A percentile compares a stretch with the other conserved stretches of the same genome.
Evolutionary conservation across 2,329 filamentous ascomycete species (phyloP).

Genomic region (Neonectria ditissima): DNA sequence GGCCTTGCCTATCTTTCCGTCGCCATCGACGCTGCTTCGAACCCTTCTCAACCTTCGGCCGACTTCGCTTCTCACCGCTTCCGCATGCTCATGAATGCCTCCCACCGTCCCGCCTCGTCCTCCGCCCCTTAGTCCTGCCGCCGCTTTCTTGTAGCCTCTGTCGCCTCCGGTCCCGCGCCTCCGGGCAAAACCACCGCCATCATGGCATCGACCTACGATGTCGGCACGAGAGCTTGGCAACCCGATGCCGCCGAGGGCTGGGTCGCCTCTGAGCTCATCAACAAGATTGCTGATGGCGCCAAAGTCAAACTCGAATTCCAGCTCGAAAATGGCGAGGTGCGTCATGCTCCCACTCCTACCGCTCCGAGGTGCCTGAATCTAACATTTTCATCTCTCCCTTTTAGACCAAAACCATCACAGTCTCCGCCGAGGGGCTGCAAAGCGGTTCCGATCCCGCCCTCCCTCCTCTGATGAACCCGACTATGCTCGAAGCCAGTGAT

Average conservation of each 20-base stretch:
- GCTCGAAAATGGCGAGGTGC: slow-evolving; percentile 92
- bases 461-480: slow-evolving; percentile 96
- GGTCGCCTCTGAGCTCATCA: slow-evolving; percentile 93
- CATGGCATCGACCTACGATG: slow-evolving; percentile 96
- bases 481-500: slow-evolving; percentile 98
- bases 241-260: slow-evolving; percentile 95
- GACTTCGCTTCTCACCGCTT: slow-evolving; percentile 35
- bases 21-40: slow-evolving; percentile 23
- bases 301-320: slow-evolving; percentile 90
- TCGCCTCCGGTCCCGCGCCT: slow-evolving; percentile 41
- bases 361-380: not conserved
- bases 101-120: slow-evolving; percentile 37
- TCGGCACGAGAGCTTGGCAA: slow-evolving; percentile 98
- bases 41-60: slow-evolving; percentile 26
- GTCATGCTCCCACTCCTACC: slow-evolving; percentile 24
- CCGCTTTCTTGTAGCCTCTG: slow-evolving; percentile 40
- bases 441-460: slow-evolving; percentile 81
- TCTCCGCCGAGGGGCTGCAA: slow-evolving; percentile 80
- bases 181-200: slow-evolving; percentile 47
- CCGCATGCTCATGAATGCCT: slow-evolving; percentile 48
- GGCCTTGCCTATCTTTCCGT: slow-evolving; percentile 8
- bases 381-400: not conserved
- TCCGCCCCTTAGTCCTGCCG: slow-evolving; percentile 38
- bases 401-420: slow-evolving; percentile 80
- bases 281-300: slow-evolving; percentile 84